Evolutionary conservation across 2,329 filamentous ascomycete species (phyloP).

Genomic region (Pyrenophora seminiperda): DNA sequence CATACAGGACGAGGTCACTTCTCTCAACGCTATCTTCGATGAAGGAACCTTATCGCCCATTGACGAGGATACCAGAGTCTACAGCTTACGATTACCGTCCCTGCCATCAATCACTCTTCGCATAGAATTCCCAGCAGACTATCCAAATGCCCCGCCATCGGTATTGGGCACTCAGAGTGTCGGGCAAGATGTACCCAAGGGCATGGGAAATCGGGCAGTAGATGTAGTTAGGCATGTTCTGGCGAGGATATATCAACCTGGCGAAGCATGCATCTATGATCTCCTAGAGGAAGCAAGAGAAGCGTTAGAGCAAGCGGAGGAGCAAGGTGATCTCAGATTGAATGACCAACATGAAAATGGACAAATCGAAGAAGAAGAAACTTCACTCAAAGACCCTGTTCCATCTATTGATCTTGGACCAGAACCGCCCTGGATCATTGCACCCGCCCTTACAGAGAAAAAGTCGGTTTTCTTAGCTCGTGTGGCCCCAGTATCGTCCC

Average conservation of each 20-base stretch:
- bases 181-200: slow-evolving; percentile 68
- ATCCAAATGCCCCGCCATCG: slow-evolving; percentile 74
- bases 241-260: slow-evolving; percentile 69
- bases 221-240: slow-evolving; percentile 71
- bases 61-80: slow-evolving; percentile 38
- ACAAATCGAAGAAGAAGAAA: slow-evolving; percentile 7
- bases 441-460: slow-evolving; percentile 75
- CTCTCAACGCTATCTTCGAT: slow-evolving; percentile 84
- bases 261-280: slow-evolving; percentile 86
- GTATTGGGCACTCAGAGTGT: slow-evolving; percentile 81
- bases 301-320: slow-evolving; percentile 56
- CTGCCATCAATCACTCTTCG: slow-evolving; percentile 60
- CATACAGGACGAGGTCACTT: slow-evolving; percentile 75
- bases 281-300: slow-evolving; percentile 71
- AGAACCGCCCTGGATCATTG: slow-evolving; percentile 72
- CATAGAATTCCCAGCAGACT: slow-evolving; percentile 72
- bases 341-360: slow-evolving; percentile 27
- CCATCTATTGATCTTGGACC: slow-evolving; percentile 36
- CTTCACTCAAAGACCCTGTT: slow-evolving; percentile 3
- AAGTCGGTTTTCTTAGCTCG: slow-evolving; percentile 89
- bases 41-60: slow-evolving; percentile 61
- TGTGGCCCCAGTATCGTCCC: slow-evolving; percentile 70
- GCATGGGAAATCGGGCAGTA: slow-evolving; percentile 74
- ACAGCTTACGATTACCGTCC: slow-evolving; percentile 67
- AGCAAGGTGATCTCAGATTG: slow-evolving; percentile 33